Conservation (phyloP, 2,329 filamentous ascomycete species). For the Fusarium beomiforme region DNA sequence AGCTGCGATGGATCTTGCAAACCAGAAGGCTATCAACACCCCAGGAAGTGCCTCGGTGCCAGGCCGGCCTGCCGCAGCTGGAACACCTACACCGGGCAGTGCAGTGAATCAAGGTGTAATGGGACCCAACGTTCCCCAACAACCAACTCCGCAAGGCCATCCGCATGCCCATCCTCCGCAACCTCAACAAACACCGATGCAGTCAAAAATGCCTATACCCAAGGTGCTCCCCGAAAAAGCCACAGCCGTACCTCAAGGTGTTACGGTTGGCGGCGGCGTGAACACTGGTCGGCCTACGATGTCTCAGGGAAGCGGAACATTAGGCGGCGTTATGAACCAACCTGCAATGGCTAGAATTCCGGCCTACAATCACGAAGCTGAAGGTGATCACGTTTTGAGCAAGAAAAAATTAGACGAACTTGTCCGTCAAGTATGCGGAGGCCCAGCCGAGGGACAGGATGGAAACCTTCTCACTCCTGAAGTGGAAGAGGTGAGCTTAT, state of each 20-base stretch:
- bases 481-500: conserved; percentile 84
- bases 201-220: conserved; percentile 80
- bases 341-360: conserved; percentile 85
- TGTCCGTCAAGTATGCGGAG: conserved; percentile 91
- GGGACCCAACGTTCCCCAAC: conserved; percentile 45
- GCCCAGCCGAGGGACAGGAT: conserved; percentile 75
- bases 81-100: conserved; percentile 45
- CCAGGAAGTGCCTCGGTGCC: conserved; percentile 46
- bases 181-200: conserved; percentile 52
- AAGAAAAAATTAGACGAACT: conserved; percentile 98
- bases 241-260: conserved; percentile 76
- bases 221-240: conserved; percentile 78
- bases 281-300: conserved; percentile 82
- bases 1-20: conserved; percentile 61
- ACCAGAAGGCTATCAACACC: conserved; percentile 52
- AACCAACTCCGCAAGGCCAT: conserved; percentile 51
- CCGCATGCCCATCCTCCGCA: conserved; percentile 61
- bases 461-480: conserved; percentile 86
- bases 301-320: conserved; percentile 78
- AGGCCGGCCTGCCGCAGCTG: conserved; percentile 45
- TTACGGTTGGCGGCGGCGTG: conserved; percentile 71
- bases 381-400: conserved; percentile 92
- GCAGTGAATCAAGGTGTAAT: conserved; percentile 47
- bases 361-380: conserved; percentile 86
- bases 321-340: conserved; percentile 86